Base-by-base conservation (phyloP, 2,329 filamentous ascomycete genomes). In the Tricladium varicosporioides region DNA sequence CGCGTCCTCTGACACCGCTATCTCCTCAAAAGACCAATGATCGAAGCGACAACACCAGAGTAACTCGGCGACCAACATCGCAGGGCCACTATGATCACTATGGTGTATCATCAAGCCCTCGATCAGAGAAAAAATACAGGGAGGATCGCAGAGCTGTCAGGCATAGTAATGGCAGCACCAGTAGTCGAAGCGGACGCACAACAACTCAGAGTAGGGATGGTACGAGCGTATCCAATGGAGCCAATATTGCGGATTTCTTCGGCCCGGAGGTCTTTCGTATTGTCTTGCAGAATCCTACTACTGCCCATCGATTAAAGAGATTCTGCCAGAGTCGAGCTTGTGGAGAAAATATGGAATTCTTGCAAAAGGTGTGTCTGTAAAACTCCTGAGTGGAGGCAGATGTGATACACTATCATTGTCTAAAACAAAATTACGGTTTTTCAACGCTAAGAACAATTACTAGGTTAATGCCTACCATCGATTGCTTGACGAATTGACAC, bases 271-370 rank as follows among this genome's bases (percentile, higher is more conserved):
- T 79, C 19, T 78, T 84, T 54, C 75, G 77, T 47, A 70, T 79
- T 60, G 78, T 79, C 1, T 72, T 84, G 48, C 73, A 76, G 59
- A 77, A 81, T 59, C 75, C 77, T 0, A 71, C 71, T 3, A 78
- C 78, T 0, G 74, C 74, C 1, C 72, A 75, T 55, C 74, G 77
- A 32, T 68, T 84, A 16, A 72, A 76, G 54, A 74, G 73, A 45
- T 84, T 81, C 65, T 78, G 80, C n/a, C 74, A 77, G 48, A 73
- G 67, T 31, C 70, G 73, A 32, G 73, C 77, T 33, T 76, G 74
- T 54, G 76, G 74, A 1, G 76, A 81, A 53, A 78, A 81, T 58
- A 70, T 84, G 56, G 79, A 78, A 54, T 81, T 80, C 53, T 69
- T 81, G 18, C 71, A 78, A 53, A 79, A 78, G 69, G 77, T 80